Percentiles rank a stretch among this genome's conserved stretches.
These are phyloP conservation scores for Ceratonia siliqua DNA, from an alignment of 306 rosid genomes.

Conservation along the genomic window DNA sequence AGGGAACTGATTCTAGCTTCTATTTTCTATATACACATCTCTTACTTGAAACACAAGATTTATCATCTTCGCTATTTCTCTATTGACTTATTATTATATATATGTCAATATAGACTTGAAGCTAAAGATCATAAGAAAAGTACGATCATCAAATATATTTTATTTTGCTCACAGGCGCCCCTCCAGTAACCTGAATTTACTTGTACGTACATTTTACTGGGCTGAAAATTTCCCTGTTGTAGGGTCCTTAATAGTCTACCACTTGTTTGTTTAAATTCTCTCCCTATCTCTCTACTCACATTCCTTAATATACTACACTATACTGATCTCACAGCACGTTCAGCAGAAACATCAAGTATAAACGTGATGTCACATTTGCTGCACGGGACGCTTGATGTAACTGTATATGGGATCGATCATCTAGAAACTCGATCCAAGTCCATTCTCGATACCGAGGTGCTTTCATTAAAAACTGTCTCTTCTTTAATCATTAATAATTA, in stretches of 20 bases:
- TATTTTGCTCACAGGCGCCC: background rate
- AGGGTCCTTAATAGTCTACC: background rate
- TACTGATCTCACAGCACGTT: background rate
- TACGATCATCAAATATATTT: background rate
- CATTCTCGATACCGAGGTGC: constrained; percentile 48
- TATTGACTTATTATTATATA: background rate
- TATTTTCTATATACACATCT: constrained; percentile 42
- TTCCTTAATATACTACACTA: background rate
- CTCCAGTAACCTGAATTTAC: background rate
- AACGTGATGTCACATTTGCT: constrained; percentile 55
- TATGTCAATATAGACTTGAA: background rate
- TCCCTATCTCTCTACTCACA: background rate
- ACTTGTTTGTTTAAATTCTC: background rate
- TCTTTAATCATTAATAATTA: background rate
- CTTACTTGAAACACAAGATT: constrained; percentile 48
- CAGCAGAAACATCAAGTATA: background rate
- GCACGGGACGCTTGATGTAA: constrained; percentile 64
- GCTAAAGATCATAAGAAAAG: background rate
- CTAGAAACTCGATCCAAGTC: constrained; percentile 45
- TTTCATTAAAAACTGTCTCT: constrained; percentile 1
- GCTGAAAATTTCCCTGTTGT: background rate
- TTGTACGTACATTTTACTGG: too few relatives aligned
- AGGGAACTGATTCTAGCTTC: constrained; percentile 55
- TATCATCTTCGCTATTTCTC: constrained; percentile 27
- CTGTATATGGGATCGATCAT: constrained; percentile 56